Evolutionary conservation across 2,329 filamentous ascomycete species (phyloP), one percentile per base, ranked within the genome.

Genomic region (Tolypocladium amazonense): DNA sequence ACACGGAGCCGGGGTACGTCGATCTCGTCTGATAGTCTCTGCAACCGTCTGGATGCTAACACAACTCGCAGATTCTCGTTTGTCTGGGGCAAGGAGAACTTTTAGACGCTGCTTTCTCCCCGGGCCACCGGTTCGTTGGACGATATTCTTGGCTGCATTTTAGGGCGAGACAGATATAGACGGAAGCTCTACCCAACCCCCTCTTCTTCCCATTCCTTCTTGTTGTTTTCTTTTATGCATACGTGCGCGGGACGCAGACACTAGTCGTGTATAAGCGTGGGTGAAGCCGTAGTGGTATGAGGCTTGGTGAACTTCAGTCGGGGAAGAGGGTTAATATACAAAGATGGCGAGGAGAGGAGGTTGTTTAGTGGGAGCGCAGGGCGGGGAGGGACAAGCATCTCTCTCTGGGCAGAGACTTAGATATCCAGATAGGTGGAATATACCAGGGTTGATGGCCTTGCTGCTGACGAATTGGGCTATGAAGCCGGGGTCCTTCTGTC

Each of bases 1-100:
- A 93, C 76, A 90, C 87, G 61, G 89, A 92, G 70, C 88, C 89
- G 70, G 89, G 84, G 79, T 89, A 80, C 33, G 33, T 35, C 79
- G 85, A 65, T 20, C 38, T 56, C 25, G 65, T 66, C 47, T n/a
- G 6, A 57, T 67, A 59, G 4, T 69, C 14, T 20, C 12, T 18
- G 25, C 15, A 18, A 18, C 4, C 2, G 6, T 30, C 25, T 8
- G 45, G 30, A 50, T 30, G 56, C 64, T 65, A 56, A 65, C 56
- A 2, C 0, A 35, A 6, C 15, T 1, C 8, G 43, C 59, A 83
- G 83, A 43, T 88, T 87, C 72, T 83, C 80, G 56, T 88, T 84
- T 66, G 82, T 86, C 56, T 88, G 84, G 84, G 84, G 84, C 68
- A 88, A 88, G 71, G 85, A 88, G 74, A 88, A 87, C 71, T 88